Evolutionary conservation across 2,329 filamentous ascomycete species (phyloP), one percentile per base, ranked within the genome.

Genomic region (Exophiala alcalophila): DNA sequence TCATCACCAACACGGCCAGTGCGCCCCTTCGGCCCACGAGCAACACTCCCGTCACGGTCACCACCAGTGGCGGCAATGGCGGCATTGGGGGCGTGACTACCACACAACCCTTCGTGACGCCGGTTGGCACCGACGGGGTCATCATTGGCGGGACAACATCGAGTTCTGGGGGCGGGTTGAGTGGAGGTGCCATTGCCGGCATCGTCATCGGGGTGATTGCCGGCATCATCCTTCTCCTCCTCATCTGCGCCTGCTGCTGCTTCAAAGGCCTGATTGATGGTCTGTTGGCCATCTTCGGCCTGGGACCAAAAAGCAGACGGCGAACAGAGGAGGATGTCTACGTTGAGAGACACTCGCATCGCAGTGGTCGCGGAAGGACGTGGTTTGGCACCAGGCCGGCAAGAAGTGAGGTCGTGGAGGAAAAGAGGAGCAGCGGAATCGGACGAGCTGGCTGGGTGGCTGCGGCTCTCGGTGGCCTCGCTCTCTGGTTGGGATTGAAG

Each of bases 181-280:
- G 68, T 44, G 70, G 68, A 12, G 71, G 71, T 15, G 70, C 70
- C 1, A 74, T 74, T 44, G 71, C 71, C 14, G 71, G 71, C 26
- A 74, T 74, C 35, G 71, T 74, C 41, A 70, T 74, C 39, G 71
- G 71, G 27, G 64, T 66, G 12, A 63, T 73, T 40, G 62, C 63
- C 1, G 71, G 68, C 35, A 62, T 70, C 8, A 57, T 71, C 33
- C 52, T 72, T 9, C 54, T 73, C 25, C 52, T 72, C 16, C 59
- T 73, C 15, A 49, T 73, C 16, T 70, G 67, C 51, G 58, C 61
- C 38, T 71, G 65, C 52, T 56, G 64, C 47, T 72, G 69, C 46
- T 65, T 66, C 47, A 67, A 62, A 29, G 63, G 66, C 8, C 54
- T 62, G 19, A 40, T 72, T 16, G 63, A 68, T 21, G 61, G 60